These are phyloP conservation scores for Acanthamoeba quina DNA, from an alignment of 208 protist species.

Conservation along the genomic window DNA sequence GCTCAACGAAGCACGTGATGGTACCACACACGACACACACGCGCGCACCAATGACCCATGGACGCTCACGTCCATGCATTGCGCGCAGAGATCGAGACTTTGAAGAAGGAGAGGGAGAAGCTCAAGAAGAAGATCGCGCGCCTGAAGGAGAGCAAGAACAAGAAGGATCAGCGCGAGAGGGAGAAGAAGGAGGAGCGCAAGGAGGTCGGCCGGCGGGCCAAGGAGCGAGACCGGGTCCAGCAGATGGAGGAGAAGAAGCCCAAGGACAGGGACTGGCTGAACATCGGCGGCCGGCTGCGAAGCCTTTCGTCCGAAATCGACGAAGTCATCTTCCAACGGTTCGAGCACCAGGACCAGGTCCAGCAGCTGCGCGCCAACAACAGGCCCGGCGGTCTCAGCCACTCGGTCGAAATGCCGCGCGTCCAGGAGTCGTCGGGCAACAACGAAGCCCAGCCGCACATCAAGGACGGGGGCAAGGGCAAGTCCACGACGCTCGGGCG, in stretches of 20 bases:
- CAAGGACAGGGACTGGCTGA: not conserved
- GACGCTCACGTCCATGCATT: not conserved
- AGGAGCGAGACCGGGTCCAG: not conserved
- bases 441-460: not conserved
- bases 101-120: conserved; percentile 14
- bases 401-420: not conserved
- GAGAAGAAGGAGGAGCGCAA: not conserved
- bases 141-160: not conserved
- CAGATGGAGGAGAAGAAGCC: not conserved
- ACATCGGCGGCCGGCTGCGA: not conserved
- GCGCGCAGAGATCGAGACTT: not conserved
- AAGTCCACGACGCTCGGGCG: conserved; percentile 22
- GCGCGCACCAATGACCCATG: not conserved
- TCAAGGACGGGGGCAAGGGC: not conserved
- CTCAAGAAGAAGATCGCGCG: not conserved
- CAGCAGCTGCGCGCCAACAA: no score
- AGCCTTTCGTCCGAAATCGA: not conserved
- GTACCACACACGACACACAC: not conserved
- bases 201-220: not conserved
- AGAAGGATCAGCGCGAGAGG: conserved; percentile 11
- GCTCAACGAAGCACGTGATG: not conserved
- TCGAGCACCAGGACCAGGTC: not conserved
- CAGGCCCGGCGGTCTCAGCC: not conserved
- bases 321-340: not conserved
- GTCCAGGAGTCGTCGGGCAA: not conserved